These are phyloP conservation scores for Adansonia digitata DNA, from an alignment of 345 rosid genomes.

Conservation along the genomic window DNA sequence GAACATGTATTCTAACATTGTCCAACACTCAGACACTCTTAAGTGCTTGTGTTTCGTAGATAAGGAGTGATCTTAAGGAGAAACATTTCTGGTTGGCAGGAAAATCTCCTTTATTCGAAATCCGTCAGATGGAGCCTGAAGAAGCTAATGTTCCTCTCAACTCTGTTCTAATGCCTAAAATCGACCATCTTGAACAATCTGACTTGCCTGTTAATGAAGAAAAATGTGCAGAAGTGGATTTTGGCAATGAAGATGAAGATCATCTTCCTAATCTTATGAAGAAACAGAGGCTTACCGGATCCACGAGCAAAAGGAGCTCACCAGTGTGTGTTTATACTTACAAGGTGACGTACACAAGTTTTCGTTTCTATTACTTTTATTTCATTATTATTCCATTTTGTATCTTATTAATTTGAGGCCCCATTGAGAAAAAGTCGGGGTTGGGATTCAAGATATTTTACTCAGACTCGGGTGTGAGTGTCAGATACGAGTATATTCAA, in stretches of 20 bases:
- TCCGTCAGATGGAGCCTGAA: slow-evolving; percentile 56
- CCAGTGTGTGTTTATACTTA: slow-evolving; percentile 64
- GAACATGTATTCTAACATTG: too few species aligned
- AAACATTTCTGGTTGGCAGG: slow-evolving; percentile 31
- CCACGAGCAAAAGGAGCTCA: slow-evolving; percentile 37
- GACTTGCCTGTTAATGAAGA: slow-evolving; percentile 29
- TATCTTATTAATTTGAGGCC: neutral
- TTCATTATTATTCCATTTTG: neutral
- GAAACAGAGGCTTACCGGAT: slow-evolving; percentile 27
- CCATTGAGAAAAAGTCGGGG: neutral
- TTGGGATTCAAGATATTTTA: neutral
- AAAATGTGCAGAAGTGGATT: slow-evolving; percentile 29
- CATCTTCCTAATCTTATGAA: slow-evolving; percentile 26
- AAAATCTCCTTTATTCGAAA: slow-evolving; percentile 68
- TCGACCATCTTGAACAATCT: slow-evolving; percentile 34
- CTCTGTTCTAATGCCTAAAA: slow-evolving; percentile 29
- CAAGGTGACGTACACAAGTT: slow-evolving; percentile 45
- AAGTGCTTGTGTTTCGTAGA: too few species aligned
- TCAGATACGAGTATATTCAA: too few species aligned
- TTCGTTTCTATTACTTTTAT: slow-evolving; percentile 4
- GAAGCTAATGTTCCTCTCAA: slow-evolving; percentile 35
- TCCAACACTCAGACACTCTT: too few species aligned
- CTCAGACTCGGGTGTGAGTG: too few species aligned
- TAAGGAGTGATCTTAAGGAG: too few species aligned
- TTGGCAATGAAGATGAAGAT: slow-evolving; percentile 60